A percentile compares a stretch with the other conserved stretches of the same genome.
These are phyloP conservation scores for Aspergillus udagawae DNA, from an alignment of 2,329 filamentous ascomycete genomes.

Conservation along the genomic window DNA sequence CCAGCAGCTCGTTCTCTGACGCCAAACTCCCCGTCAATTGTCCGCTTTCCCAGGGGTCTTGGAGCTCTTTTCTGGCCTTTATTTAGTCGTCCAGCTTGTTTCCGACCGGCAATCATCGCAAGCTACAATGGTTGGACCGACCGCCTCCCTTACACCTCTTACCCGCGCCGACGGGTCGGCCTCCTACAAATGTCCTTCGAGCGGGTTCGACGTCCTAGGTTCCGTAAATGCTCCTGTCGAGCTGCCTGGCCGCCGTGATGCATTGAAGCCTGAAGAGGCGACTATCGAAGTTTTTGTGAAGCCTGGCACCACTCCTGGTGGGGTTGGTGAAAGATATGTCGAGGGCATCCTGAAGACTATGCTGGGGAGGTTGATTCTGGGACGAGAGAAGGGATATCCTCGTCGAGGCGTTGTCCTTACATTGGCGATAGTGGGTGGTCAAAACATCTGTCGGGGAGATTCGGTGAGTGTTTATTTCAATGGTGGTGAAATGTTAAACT, in stretches of 20 bases:
- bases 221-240: slow-evolving; percentile 93
- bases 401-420: slow-evolving; percentile 42
- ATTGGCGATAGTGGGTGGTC: slow-evolving; percentile 37
- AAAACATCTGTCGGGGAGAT: slow-evolving; percentile 32
- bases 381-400: slow-evolving; percentile 40
- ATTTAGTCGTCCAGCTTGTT: background rate
- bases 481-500: background rate
- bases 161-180: slow-evolving; percentile 39
- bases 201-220: slow-evolving; percentile 74
- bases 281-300: slow-evolving; percentile 85
- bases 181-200: slow-evolving; percentile 38
- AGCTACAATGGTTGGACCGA: slow-evolving; percentile 32
- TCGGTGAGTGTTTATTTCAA: slow-evolving; percentile 27
- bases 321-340: slow-evolving; percentile 77
- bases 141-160: slow-evolving; percentile 31
- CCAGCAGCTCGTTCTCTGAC: background rate
- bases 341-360: slow-evolving; percentile 53
- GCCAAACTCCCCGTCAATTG: background rate
- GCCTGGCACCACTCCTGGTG: slow-evolving; percentile 78
- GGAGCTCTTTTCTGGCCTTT: background rate
- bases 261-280: slow-evolving; percentile 83
- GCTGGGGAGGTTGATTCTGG: slow-evolving; percentile 37
- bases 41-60: background rate
- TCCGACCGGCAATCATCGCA: background rate
- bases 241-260: slow-evolving; percentile 70